A percentile compares a stretch with the other conserved stretches of the same genome.
Evolutionary conservation across 805 yeast species (phyloP).

Genomic region (Wickerhamiella qilinensis): DNA sequence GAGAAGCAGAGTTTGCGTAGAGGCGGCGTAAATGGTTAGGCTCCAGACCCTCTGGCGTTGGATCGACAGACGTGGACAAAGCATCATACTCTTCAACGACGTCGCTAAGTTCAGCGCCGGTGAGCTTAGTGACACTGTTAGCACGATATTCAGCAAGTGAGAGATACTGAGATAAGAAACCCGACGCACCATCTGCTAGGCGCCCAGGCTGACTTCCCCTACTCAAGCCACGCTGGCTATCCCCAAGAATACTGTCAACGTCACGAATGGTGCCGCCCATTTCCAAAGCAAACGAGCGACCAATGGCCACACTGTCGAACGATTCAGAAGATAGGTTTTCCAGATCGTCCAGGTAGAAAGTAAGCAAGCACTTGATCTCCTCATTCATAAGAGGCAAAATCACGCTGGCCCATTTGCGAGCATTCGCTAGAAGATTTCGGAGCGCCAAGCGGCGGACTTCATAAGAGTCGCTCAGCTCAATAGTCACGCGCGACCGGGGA

Average conservation of each 20-base stretch:
- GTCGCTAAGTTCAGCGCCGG: neutral
- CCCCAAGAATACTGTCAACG: constrained; percentile 1
- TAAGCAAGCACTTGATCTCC: constrained; percentile 66
- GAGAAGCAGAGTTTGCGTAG: constrained; percentile 5
- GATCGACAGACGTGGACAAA: neutral
- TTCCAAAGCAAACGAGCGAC: constrained; percentile 81
- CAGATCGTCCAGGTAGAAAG: constrained; percentile 40
- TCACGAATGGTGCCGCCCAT: constrained; percentile 51
- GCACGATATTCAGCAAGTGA: constrained; percentile 15
- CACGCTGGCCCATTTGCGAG: constrained; percentile 50
- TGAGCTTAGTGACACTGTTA: neutral
- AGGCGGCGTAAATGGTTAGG: constrained; percentile 2
- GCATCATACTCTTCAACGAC: constrained; percentile 1
- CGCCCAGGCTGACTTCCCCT: neutral
- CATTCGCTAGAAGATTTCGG: constrained; percentile 37
- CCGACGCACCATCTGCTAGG: constrained; percentile 40
- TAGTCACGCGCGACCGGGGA: constrained; percentile 28
- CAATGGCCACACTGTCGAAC: constrained; percentile 42
- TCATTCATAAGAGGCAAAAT: constrained; percentile 43
- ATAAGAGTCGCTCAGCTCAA: constrained; percentile 58
- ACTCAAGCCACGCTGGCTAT: neutral
- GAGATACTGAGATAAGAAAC: constrained; percentile 59
- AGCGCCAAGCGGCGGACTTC: constrained; percentile 61
- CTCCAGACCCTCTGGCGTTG: constrained; percentile 1
- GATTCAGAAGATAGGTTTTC: constrained; percentile 24